Evolutionary conservation across 177 flowering plant genomes (phyloP).

Genomic region (Vitis hybrid): DNA sequence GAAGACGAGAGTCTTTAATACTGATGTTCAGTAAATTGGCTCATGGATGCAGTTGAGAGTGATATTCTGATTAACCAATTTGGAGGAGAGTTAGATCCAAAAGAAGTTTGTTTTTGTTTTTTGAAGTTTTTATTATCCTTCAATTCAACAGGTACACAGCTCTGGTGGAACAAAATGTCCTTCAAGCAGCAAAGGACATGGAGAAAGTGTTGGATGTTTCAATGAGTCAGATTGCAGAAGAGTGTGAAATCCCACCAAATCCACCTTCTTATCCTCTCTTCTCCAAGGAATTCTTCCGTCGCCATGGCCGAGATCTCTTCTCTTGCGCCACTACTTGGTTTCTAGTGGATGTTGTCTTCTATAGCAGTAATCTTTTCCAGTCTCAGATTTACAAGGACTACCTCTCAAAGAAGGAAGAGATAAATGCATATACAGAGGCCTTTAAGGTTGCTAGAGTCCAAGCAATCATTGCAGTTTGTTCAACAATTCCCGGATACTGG

Average conservation of each 20-base stretch:
- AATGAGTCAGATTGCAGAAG: slow-evolving; percentile 20
- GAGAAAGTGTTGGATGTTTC: slow-evolving; percentile 33
- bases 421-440: slow-evolving; percentile 34
- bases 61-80: too few species aligned
- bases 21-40: too few species aligned
- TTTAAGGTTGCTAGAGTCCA: slow-evolving; percentile 35
- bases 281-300: slow-evolving; percentile 33
- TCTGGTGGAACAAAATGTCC: slow-evolving; percentile 44
- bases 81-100: too few species aligned
- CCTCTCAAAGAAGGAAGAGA: background rate
- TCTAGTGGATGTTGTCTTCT: slow-evolving; percentile 44
- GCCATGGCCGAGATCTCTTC: slow-evolving; percentile 49
- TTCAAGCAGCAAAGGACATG: slow-evolving; percentile 51
- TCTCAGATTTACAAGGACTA: slow-evolving; percentile 21
- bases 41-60: too few species aligned
- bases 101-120: background rate
- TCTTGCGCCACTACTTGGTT: slow-evolving; percentile 43
- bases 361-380: slow-evolving; percentile 51
- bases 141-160: slow-evolving; percentile 49
- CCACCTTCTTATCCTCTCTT: slow-evolving; percentile 29
- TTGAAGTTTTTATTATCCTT: background rate
- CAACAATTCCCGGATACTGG: slow-evolving; percentile 62
- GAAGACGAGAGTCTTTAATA: too few species aligned
- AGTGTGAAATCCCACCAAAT: slow-evolving; percentile 10
- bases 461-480: slow-evolving; percentile 43